Percentiles rank a stretch among this genome's conserved stretches.
Conservation (phyloP, 140 eudicot species). For the Oenanthe javanica region DNA sequence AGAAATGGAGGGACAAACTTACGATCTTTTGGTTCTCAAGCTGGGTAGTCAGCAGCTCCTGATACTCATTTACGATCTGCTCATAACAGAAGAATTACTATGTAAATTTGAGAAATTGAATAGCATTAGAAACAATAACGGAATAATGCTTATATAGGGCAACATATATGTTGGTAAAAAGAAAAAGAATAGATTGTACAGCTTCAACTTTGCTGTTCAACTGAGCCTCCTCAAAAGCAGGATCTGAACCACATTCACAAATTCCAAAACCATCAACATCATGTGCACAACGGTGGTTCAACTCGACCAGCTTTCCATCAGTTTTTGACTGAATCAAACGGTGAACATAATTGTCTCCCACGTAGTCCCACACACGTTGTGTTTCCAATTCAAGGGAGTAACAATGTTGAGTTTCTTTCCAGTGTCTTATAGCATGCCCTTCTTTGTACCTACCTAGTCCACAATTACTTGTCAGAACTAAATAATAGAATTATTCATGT, state of each 20-base stretch:
- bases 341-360: slow-evolving; percentile 92
- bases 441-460: slow-evolving; percentile 76
- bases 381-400: slow-evolving; percentile 96
- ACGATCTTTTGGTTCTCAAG: slow-evolving; percentile 82
- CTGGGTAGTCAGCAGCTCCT: slow-evolving; percentile 83
- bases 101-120: not conserved
- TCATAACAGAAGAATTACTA: slow-evolving; percentile 13
- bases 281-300: slow-evolving; percentile 55
- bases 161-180: not conserved
- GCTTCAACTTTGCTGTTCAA: slow-evolving; percentile 76
- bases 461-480: slow-evolving; percentile 15
- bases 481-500: not conserved
- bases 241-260: slow-evolving; percentile 40
- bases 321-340: slow-evolving; percentile 89
- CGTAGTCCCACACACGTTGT: slow-evolving; percentile 92
- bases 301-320: slow-evolving; percentile 90
- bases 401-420: slow-evolving; percentile 96
- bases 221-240: slow-evolving; percentile 54
- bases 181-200: slow-evolving; percentile 26
- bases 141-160: not conserved
- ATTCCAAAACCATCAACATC: slow-evolving; percentile 34
- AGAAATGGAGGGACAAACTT: slow-evolving; percentile 24
- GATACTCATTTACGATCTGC: slow-evolving; percentile 84
- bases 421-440: slow-evolving; percentile 73
- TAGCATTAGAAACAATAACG: not conserved